These are phyloP conservation scores for Globisporangium emineosum DNA, from an alignment of 352 stramenopile species.

Conservation along the genomic window DNA sequence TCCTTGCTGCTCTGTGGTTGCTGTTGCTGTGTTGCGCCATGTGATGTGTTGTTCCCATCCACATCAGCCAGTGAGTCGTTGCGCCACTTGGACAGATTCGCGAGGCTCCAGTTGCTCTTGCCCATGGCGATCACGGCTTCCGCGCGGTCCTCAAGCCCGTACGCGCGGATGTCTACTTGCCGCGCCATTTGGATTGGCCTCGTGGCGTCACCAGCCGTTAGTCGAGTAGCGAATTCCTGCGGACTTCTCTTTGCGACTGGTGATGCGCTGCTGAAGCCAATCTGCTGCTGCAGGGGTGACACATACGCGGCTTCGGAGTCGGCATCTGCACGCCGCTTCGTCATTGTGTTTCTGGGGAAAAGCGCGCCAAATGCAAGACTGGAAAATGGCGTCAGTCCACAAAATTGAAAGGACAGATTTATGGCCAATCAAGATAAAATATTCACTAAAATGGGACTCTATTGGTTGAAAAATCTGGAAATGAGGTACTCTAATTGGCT, in stretches of 20 bases:
- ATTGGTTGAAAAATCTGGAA: conserved; percentile 15
- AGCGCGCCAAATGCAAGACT: conserved; percentile 8
- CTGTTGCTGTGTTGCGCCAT: conserved; percentile 3
- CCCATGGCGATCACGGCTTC: conserved; percentile 61
- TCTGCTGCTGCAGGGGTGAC: neutral
- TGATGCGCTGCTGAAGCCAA: neutral
- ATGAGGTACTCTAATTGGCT: conserved; percentile 17
- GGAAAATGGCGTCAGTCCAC: neutral
- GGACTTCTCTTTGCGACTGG: neutral
- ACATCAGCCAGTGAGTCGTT: conserved; percentile 26
- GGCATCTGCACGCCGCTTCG: conserved; percentile 10
- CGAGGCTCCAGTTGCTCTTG: conserved; percentile 50
- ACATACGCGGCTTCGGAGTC: neutral
- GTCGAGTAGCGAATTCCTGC: neutral
- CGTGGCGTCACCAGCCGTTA: neutral
- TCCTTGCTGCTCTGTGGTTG: conserved; percentile 24
- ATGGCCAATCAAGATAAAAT: neutral
- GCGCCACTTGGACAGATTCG: conserved; percentile 64
- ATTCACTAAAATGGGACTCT: conserved; percentile 8
- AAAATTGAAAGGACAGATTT: neutral
- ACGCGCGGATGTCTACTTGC: conserved; percentile 56
- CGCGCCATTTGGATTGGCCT: conserved; percentile 15
- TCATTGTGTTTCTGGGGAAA: conserved; percentile 9
- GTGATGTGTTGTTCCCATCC: neutral
- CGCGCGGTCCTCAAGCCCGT: conserved; percentile 72